These are phyloP conservation scores for Phytophthora cryptogea DNA, from an alignment of 352 stramenopile species.

Conservation along the genomic window DNA sequence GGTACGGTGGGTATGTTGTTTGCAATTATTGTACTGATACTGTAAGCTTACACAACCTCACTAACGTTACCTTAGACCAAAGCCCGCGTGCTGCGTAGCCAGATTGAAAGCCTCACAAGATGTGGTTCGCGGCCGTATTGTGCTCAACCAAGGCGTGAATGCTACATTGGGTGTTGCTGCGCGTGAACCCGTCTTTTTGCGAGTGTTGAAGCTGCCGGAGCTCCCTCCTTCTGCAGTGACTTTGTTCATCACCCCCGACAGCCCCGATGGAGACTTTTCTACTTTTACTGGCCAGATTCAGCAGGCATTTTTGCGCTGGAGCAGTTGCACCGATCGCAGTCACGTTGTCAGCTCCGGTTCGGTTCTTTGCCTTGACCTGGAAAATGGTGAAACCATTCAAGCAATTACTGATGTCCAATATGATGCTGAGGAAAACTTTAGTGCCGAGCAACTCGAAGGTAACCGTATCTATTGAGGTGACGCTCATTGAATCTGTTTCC, in stretches of 20 bases:
- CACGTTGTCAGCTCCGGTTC: conserved; percentile 40
- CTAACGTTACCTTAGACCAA: conserved; percentile 14
- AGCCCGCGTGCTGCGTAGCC: conserved; percentile 33
- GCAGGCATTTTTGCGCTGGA: conserved; percentile 43
- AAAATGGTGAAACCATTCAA: conserved; percentile 24
- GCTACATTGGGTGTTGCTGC: conserved; percentile 22
- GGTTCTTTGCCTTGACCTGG: conserved; percentile 26
- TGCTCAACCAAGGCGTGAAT: conserved; percentile 38
- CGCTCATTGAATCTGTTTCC: neutral
- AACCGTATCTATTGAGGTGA: neutral
- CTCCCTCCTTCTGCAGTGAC: conserved; percentile 36
- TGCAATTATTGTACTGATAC: conserved; percentile 1
- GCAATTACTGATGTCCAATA: conserved; percentile 48
- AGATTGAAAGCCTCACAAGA: conserved; percentile 44
- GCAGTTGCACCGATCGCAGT: conserved; percentile 15
- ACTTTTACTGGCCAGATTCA: conserved; percentile 21
- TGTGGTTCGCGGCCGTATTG: conserved; percentile 40
- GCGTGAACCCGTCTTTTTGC: conserved; percentile 39
- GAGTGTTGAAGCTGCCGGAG: conserved; percentile 60
- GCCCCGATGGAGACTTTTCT: conserved; percentile 2
- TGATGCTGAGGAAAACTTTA: conserved; percentile 45
- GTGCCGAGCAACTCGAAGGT: conserved; percentile 57
- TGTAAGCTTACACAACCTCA: neutral
- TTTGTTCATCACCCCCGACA: conserved; percentile 28
- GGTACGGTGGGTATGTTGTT: conserved; percentile 10